Percentiles rank a stretch among this genome's conserved stretches.
These are phyloP conservation scores for Dipodascus albidus DNA, from an alignment of 805 yeast species.

Conservation along the genomic window DNA sequence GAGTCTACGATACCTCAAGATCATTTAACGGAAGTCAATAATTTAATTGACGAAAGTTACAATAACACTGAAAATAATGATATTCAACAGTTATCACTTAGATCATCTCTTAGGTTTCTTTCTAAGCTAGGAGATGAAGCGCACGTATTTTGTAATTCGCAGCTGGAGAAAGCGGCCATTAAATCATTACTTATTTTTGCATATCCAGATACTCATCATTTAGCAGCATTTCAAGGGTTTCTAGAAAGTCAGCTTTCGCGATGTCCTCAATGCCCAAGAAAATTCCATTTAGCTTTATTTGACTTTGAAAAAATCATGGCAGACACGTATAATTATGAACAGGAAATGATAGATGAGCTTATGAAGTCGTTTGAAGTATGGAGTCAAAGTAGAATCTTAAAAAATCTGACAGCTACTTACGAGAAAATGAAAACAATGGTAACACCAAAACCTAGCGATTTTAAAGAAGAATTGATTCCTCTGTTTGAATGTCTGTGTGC, in stretches of 20 bases:
- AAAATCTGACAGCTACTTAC: neutral
- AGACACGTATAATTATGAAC: neutral
- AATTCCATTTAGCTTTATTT: conserved; percentile 5
- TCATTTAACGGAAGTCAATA: neutral
- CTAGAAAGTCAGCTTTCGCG: conserved; percentile 4
- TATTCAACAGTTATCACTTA: neutral
- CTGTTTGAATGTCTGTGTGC: conserved; percentile 4
- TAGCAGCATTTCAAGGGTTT: neutral
- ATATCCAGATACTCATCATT: neutral
- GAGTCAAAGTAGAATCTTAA: neutral
- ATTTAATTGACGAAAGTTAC: neutral
- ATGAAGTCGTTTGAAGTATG: neutral
- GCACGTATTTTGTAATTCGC: neutral
- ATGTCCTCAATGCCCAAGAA: conserved; percentile 10
- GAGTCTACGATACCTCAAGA: conserved; percentile 1
- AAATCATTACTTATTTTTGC: neutral
- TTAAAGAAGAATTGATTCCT: conserved; percentile 1
- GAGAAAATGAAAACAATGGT: neutral
- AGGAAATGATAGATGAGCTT: conserved; percentile 4
- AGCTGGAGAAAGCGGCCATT: neutral
- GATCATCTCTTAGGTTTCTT: neutral
- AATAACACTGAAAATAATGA: neutral
- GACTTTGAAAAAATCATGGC: neutral
- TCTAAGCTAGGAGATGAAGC: neutral
- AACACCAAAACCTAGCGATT: neutral